Evolutionary conservation across 108 stramenopile genomes (phyloP).

Genomic region (Conticribra guillardii): DNA sequence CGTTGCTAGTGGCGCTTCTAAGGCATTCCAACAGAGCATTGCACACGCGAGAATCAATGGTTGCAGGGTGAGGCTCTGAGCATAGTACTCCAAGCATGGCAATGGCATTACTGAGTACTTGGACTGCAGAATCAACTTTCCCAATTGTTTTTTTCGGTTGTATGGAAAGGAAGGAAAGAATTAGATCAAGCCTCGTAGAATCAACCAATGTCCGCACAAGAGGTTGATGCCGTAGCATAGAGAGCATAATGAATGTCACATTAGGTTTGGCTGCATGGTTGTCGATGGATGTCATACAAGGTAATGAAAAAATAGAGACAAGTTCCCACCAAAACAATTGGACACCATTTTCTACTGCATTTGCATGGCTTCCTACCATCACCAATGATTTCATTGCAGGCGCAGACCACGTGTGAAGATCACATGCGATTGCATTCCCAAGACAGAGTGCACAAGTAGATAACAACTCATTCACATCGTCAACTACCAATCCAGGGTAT

Average conservation of each 20-base stretch:
- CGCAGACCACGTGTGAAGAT: constrained; percentile 21
- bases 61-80: constrained; percentile 37
- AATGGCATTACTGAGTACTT: constrained; percentile 39
- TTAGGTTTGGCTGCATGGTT: background rate
- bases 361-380: constrained; percentile 5
- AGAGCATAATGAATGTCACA: constrained; percentile 30
- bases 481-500: constrained; percentile 25
- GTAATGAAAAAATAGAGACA: constrained; percentile 3
- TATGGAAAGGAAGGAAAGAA: constrained; percentile 18
- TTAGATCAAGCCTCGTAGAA: constrained; percentile 23
- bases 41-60: constrained; percentile 43
- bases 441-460: constrained; percentile 50
- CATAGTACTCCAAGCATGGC: constrained; percentile 52
- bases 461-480: constrained; percentile 53
- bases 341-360: constrained; percentile 11
- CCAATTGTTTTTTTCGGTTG: constrained; percentile 1
- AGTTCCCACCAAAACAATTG: constrained; percentile 30
- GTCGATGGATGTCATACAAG: background rate
- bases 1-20: constrained; percentile 11
- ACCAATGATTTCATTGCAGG: constrained; percentile 1
- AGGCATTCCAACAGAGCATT: constrained; percentile 30
- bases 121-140: constrained; percentile 15
- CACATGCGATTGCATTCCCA: constrained; percentile 46
- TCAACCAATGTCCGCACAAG: constrained; percentile 18
- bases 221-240: constrained; percentile 30